Conservation (phyloP, 2,329 filamentous ascomycete species). For the Simplicillium aogashimaense region DNA sequence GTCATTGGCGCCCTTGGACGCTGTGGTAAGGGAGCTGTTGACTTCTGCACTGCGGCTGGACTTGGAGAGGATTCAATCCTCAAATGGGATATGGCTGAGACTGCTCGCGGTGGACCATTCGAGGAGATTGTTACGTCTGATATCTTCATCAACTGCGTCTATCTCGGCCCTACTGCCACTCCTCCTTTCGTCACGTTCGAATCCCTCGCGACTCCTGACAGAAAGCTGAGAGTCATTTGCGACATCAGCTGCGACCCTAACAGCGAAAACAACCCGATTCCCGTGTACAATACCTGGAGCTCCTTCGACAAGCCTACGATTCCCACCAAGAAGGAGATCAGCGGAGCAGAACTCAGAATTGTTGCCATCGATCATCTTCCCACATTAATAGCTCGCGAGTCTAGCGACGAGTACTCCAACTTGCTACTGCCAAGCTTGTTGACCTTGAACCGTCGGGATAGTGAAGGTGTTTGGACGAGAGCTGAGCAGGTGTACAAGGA, state of each 20-base stretch:
- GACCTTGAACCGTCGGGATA: slow-evolving; percentile 62
- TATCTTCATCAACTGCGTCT: slow-evolving; percentile 82
- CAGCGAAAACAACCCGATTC: slow-evolving; percentile 57
- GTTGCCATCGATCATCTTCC: slow-evolving; percentile 80
- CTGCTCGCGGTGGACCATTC: slow-evolving; percentile 60
- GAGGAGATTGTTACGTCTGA: slow-evolving; percentile 62
- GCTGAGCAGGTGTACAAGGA: slow-evolving; percentile 73
- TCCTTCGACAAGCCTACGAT: slow-evolving; percentile 78
- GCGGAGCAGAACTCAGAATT: slow-evolving; percentile 57
- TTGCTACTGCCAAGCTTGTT: slow-evolving; percentile 68
- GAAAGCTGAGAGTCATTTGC: slow-evolving; percentile 68
- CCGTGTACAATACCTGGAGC: slow-evolving; percentile 70
- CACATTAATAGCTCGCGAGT: slow-evolving; percentile 69
- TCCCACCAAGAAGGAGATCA: slow-evolving; percentile 48
- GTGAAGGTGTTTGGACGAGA: slow-evolving; percentile 64
- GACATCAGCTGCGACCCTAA: slow-evolving; percentile 66
- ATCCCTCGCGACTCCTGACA: slow-evolving; percentile 43
- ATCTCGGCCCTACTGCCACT: slow-evolving; percentile 39
- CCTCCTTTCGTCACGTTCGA: slow-evolving; percentile 66
- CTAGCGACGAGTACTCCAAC: slow-evolving; percentile 70
- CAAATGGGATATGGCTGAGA: slow-evolving; percentile 69
- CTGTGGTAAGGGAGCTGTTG: slow-evolving; percentile 76
- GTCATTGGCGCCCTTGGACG: slow-evolving; percentile 79
- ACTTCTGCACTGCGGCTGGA: slow-evolving; percentile 66
- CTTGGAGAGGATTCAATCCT: slow-evolving; percentile 37